Evolutionary conservation across 495 filamentous ascomycete species (phyloP).

Genomic region (Neurospora africana): DNA sequence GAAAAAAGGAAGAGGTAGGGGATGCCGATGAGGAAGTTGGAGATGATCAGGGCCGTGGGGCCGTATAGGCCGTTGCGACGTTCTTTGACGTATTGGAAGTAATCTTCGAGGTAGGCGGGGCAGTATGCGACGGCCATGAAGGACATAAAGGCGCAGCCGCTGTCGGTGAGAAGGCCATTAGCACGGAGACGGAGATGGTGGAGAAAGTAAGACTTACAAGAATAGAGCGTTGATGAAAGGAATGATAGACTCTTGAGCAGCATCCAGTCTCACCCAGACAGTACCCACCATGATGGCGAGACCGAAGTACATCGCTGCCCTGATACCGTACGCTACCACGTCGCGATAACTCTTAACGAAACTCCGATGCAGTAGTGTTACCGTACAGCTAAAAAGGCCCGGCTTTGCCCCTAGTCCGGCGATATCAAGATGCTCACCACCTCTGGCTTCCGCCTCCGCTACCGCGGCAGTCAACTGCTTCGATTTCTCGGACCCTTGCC

Average conservation of each 20-base stretch:
- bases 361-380: constrained; percentile 52
- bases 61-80: constrained; percentile 74
- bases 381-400: constrained; percentile 10
- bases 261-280: constrained; percentile 62
- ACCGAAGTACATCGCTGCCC: constrained; percentile 66
- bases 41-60: constrained; percentile 55
- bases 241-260: constrained; percentile 57
- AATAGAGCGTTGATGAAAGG: constrained; percentile 70
- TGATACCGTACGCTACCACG: constrained; percentile 70
- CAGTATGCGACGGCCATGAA: constrained; percentile 88
- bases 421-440: background rate
- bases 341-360: constrained; percentile 77
- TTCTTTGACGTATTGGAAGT: constrained; percentile 62
- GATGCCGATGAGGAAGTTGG: constrained; percentile 73
- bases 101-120: constrained; percentile 73
- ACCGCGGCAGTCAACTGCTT: constrained; percentile 9
- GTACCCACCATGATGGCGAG: constrained; percentile 83
- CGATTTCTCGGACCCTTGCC: constrained; percentile 22
- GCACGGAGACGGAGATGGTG: background rate
- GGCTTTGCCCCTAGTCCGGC: constrained; percentile 10
- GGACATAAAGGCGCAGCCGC: constrained; percentile 76
- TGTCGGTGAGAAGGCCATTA: constrained; percentile 35
- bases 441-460: background rate
- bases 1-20: constrained; percentile 71
- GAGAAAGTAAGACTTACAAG: constrained; percentile 5